A percentile compares a stretch with the other conserved stretches of the same genome.
phyloP scores from a whole-genome alignment of 345 rosid genomes.

The Cardamine occulta region DNA sequence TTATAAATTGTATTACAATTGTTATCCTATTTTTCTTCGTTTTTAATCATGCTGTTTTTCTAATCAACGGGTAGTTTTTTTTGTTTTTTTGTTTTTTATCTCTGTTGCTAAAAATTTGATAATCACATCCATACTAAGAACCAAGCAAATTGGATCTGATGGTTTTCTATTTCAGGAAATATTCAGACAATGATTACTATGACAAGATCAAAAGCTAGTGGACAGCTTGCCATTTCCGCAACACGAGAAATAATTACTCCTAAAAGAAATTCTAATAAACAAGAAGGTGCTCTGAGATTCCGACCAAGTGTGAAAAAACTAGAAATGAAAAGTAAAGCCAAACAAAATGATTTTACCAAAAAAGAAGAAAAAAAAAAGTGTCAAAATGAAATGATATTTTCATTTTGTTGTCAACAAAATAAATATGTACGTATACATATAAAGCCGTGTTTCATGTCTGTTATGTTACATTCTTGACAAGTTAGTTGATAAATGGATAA shows the following conservation, averaged over 20 bases:
- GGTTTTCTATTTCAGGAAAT: constrained; percentile 27
- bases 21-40: neutral
- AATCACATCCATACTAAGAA: neutral
- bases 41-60: neutral
- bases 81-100: too few relatives aligned
- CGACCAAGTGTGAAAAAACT: neutral
- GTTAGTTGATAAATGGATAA: neutral
- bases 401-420: neutral
- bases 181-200: constrained; percentile 25
- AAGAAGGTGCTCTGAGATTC: constrained; percentile 27
- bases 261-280: constrained; percentile 8
- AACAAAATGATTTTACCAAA: neutral
- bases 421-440: too few relatives aligned
- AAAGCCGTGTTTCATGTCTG: constrained; percentile 4
- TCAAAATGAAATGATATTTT: constrained; percentile 7
- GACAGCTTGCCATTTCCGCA: constrained; percentile 38
- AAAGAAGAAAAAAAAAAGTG: neutral
- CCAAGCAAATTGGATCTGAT: constrained; percentile 23
- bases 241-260: constrained; percentile 10
- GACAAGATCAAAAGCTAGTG: constrained; percentile 29
- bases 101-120: neutral
- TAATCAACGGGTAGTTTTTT: neutral
- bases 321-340: neutral
- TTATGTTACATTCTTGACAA: constrained; percentile 2
- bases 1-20: neutral